These are phyloP conservation scores for Lentinus brumalis DNA, from an alignment of 768 basidiomycete species.

Conservation along the genomic window DNA sequence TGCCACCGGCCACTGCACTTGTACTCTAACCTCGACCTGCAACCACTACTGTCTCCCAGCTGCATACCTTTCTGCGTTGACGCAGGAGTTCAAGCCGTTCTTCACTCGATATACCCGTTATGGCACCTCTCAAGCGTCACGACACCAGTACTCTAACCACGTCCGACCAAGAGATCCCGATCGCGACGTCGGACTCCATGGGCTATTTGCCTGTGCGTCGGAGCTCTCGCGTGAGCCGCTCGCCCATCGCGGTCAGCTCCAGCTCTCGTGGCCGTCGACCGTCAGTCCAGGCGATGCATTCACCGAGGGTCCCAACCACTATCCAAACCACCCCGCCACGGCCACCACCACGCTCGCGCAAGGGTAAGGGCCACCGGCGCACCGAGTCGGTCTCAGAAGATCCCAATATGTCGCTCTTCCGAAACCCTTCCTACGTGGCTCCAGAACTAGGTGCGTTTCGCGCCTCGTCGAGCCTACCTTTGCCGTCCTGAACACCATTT, in stretches of 20 bases:
- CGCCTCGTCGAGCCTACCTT: background rate
- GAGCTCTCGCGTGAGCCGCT: background rate
- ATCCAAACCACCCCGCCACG: background rate
- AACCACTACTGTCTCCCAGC: background rate
- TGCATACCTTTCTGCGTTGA: background rate
- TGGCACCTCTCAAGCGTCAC: background rate
- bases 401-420: background rate
- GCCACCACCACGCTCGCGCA: background rate
- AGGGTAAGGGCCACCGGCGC: slow-evolving; percentile 6
- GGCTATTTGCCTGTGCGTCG: background rate
- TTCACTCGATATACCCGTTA: background rate
- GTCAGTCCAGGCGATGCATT: background rate
- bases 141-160: background rate
- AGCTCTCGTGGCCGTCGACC: no score
- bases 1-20: background rate
- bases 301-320: background rate
- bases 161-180: background rate
- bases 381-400: background rate
- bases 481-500: background rate
- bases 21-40: background rate
- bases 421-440: background rate
- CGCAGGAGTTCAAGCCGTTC: background rate
- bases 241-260: background rate
- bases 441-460: background rate
- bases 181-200: slow-evolving; percentile 2